These are phyloP conservation scores for Lachnellula hyalina DNA, from an alignment of 2,329 filamentous ascomycete species.

Conservation along the genomic window DNA sequence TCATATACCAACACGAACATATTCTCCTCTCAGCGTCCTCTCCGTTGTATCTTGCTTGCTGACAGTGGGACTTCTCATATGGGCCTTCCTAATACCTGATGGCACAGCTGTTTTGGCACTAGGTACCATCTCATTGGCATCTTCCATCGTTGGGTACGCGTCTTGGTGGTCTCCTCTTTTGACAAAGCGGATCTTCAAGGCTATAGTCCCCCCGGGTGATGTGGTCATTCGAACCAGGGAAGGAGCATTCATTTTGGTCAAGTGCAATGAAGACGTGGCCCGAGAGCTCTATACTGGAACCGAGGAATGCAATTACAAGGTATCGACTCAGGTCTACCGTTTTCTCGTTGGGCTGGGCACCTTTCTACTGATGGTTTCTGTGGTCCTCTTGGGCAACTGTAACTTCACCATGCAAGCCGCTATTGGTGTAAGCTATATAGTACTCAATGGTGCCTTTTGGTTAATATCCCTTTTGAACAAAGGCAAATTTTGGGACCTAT, in stretches of 20 bases:
- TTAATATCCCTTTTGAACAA: conserved; percentile 32
- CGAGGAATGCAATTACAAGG: conserved; percentile 53
- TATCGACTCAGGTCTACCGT: conserved; percentile 42
- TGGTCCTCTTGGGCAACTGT: conserved; percentile 58
- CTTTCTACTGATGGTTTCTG: conserved; percentile 54
- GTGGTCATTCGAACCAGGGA: conserved; percentile 57
- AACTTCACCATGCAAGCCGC: conserved; percentile 55
- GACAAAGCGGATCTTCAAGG: conserved; percentile 44
- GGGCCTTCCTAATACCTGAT: conserved; percentile 40
- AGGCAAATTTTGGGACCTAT: conserved; percentile 52
- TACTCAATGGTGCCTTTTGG: conserved; percentile 58
- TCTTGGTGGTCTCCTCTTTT: conserved; percentile 53
- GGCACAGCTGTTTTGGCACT: conserved; percentile 49
- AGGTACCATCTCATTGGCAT: conserved; percentile 45
- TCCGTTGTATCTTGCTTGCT: conserved; percentile 46
- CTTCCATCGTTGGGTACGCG: conserved; percentile 50
- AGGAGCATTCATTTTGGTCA: conserved; percentile 53
- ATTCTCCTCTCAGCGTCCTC: conserved; percentile 50
- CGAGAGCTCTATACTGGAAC: conserved; percentile 59
- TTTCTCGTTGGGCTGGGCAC: conserved; percentile 53
- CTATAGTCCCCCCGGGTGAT: conserved; percentile 46
- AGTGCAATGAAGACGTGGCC: conserved; percentile 54
- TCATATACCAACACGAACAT: conserved; percentile 43
- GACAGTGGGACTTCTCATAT: conserved; percentile 43
- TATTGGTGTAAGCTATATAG: conserved; percentile 52